Evolutionary conservation across 1,139 yeast species (phyloP).

Genomic region (Scheffersomyces segobiensis): DNA sequence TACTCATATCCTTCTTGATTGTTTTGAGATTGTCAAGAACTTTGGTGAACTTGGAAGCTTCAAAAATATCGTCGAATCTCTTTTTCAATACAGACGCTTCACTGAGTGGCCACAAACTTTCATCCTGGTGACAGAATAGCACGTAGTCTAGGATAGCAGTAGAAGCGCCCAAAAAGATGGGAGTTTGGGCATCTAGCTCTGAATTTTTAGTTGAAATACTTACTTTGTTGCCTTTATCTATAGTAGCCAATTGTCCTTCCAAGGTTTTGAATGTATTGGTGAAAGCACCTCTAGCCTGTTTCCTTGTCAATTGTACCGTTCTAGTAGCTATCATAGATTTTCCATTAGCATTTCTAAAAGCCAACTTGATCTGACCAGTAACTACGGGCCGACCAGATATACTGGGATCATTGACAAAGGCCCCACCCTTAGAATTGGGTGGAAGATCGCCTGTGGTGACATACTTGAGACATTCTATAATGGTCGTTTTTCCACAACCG

Average conservation of each 20-base stretch:
- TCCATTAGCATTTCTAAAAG: constrained; percentile 74
- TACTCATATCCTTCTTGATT: constrained; percentile 74
- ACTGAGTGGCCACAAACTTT: constrained; percentile 92
- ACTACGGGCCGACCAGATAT: constrained; percentile 75
- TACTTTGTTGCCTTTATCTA: constrained; percentile 64
- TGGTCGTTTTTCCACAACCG: constrained; percentile 98
- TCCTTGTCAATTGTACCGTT: constrained; percentile 70
- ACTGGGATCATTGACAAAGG: constrained; percentile 92
- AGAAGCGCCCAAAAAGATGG: constrained; percentile 83
- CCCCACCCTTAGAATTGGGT: constrained; percentile 95
- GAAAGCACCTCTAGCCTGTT: constrained; percentile 39
- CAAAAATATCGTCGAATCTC: constrained; percentile 94
- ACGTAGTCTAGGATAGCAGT: constrained; percentile 88
- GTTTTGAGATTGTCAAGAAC: constrained; percentile 79
- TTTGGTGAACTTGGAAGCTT: constrained; percentile 89
- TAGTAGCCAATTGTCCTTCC: constrained; percentile 81
- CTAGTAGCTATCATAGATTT: constrained; percentile 84
- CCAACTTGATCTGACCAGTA: constrained; percentile 86
- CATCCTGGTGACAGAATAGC: constrained; percentile 97
- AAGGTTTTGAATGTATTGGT: constrained; percentile 81
- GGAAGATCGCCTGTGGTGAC: constrained; percentile 97
- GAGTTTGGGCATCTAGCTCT: constrained; percentile 82
- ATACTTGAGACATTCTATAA: constrained; percentile 90
- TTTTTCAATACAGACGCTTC: constrained; percentile 90
- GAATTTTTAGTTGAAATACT: constrained; percentile 82